Conservation (phyloP, 1,284 basidiomycete genomes). For the Sporisorium exsertum region DNA sequence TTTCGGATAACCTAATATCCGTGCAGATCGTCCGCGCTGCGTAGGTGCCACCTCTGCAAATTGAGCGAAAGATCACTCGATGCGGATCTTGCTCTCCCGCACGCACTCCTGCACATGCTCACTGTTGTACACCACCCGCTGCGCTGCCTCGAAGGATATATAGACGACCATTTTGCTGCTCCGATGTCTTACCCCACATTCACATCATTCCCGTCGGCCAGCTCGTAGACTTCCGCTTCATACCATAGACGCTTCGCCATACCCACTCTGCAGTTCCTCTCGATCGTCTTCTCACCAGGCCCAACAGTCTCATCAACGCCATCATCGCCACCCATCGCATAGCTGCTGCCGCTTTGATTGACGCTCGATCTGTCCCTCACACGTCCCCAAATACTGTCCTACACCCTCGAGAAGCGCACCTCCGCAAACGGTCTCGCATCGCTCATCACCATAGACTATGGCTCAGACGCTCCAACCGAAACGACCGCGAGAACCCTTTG, state of each 20-base stretch:
- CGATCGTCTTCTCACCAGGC: background rate
- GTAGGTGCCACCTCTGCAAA: too few species aligned
- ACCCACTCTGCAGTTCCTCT: background rate
- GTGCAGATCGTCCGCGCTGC: background rate
- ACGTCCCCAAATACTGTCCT: too few species aligned
- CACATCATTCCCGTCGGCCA: background rate
- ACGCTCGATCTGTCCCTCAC: too few species aligned
- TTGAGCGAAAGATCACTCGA: background rate
- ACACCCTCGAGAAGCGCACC: too few species aligned
- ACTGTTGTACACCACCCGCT: background rate
- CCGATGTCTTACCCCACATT: background rate
- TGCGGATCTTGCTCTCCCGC: background rate
- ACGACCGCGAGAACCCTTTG: background rate
- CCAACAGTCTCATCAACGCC: too few species aligned
- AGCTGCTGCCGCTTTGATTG: background rate
- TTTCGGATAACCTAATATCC: slow-evolving; percentile 5
- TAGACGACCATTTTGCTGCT: background rate
- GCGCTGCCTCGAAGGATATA: background rate
- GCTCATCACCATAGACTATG: background rate
- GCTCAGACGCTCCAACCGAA: background rate
- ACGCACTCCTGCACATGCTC: background rate
- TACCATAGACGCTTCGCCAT: background rate
- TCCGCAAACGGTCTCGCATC: too few species aligned
- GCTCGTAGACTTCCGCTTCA: background rate
- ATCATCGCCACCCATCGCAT: background rate